Base-by-base conservation (phyloP, 176 grass and related monocot species). In the Rhynchospora tenuis region DNA sequence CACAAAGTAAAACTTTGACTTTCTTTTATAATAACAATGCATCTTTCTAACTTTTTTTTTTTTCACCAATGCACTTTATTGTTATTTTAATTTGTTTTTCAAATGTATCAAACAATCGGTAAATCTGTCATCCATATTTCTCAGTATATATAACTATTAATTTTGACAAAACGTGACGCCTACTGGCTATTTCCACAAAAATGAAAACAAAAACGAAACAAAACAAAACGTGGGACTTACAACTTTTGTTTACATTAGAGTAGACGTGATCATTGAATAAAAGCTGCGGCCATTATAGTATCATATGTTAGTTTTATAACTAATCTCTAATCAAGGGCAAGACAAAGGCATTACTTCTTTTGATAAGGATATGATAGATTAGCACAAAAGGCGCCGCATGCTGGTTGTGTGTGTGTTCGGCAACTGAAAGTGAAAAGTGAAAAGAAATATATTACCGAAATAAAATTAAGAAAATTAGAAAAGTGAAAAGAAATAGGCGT, bases 371-470 rank as follows among this genome's bases (percentile, higher is more conserved):
- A 66, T 46, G 60, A 82, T 79, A 38, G 50, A 59, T 66, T 7
- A 66, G 79, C 33, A 66, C 12, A 19, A 64, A 82, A 82, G 45
- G 43, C 43, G 20, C 16, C 44, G 45, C 80, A 66, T 82, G 80
- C 80, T 81, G 15, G 48, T 51, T 44, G 1, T 5, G 2, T 2
- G 33, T 81, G 45, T 59, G 38, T 64, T 81, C 19, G 44, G 19
- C 33, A 73, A 73, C 10, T 46, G 17, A 48, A 48, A 73, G 47
- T 12, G 3, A 66, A 28, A 26, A 11, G 2, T 33, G 31, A 33
- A 33, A 38, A 38, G 33, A 38, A 38, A 38, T 38, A 38, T 4
- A 38, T 38, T 38, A 38, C 33, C 1, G 33, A 27, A 29, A 65
- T 13, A 66, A 66, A 29, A 65, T 13, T 38, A 66, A 17, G 14